Evolutionary conservation across 108 stramenopile genomes (phyloP).

Genomic region (Ochromonas danica): DNA sequence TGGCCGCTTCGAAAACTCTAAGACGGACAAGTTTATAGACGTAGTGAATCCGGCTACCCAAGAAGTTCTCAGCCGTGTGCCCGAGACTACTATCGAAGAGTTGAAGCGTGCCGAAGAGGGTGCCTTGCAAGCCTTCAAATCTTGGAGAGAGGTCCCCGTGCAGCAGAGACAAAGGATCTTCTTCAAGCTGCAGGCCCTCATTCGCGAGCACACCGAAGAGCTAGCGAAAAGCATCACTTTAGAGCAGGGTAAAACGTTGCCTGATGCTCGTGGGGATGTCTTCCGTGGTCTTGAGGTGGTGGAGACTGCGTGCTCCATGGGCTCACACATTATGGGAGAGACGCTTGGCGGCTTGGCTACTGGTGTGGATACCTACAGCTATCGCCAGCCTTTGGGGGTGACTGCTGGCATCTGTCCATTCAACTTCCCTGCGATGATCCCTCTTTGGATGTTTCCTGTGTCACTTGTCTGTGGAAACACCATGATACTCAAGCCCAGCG

Average conservation of each 20-base stretch:
- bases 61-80: conserved; percentile 46
- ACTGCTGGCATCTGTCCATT: conserved; percentile 83
- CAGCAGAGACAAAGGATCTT: conserved; percentile 53
- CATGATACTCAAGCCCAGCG: conserved; percentile 68
- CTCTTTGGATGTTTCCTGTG: conserved; percentile 92
- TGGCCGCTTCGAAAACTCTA: conserved; percentile 49
- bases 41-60: conserved; percentile 54
- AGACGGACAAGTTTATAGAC: conserved; percentile 54
- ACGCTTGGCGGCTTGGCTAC: conserved; percentile 66
- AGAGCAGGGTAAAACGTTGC: conserved; percentile 44
- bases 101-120: conserved; percentile 46
- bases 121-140: conserved; percentile 41
- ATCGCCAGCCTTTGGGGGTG: conserved; percentile 87
- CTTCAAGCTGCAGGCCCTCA: conserved; percentile 53
- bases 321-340: conserved; percentile 72
- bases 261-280: conserved; percentile 73
- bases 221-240: conserved; percentile 49
- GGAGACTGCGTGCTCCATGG: conserved; percentile 66
- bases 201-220: conserved; percentile 53
- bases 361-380: conserved; percentile 75
- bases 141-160: conserved; percentile 50
- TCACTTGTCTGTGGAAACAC: conserved; percentile 88
- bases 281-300: conserved; percentile 93
- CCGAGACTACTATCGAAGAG: conserved; percentile 46
- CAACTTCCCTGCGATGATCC: conserved; percentile 86